Conservation (phyloP, 805 yeast species). For the Ogataea pini region DNA sequence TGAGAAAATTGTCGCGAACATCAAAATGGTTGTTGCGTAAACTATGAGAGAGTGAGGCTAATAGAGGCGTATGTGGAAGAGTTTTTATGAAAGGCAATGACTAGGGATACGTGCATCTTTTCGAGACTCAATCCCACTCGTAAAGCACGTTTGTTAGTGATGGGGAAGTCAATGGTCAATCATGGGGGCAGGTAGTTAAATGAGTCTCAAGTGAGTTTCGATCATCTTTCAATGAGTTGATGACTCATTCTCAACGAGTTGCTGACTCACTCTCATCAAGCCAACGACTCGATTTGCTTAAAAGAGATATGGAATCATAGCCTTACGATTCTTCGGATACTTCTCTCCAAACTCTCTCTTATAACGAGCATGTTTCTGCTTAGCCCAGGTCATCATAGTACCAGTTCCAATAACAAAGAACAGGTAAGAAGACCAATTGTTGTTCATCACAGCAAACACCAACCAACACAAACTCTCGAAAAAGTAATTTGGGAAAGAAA, state of each 20-base stretch:
- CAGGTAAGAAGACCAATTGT: conserved; percentile 74
- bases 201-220: too few relatives aligned
- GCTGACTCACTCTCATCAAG: too few relatives aligned
- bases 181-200: too few relatives aligned
- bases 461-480: conserved; percentile 84
- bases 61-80: too few relatives aligned
- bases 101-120: too few relatives aligned
- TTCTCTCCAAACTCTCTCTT: conserved; percentile 68
- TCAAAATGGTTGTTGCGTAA: background rate
- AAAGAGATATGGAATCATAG: conserved; percentile 73
- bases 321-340: conserved; percentile 79
- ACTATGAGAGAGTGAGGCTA: background rate
- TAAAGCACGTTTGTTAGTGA: too few relatives aligned
- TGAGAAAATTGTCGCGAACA: conserved; percentile 2
- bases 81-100: too few relatives aligned
- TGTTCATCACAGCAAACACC: conserved; percentile 64
- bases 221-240: too few relatives aligned
- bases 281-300: conserved; percentile 31
- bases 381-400: conserved; percentile 94
- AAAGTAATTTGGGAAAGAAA: conserved; percentile 93
- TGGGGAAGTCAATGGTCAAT: too few relatives aligned
- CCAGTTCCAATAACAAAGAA: conserved; percentile 69
- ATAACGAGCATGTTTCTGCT: conserved; percentile 74
- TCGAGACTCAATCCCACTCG: too few relatives aligned
- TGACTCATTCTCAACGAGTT: too few relatives aligned